Conservation (phyloP, 1,284 basidiomycete species). For the Ustilago bromivora region DNA sequence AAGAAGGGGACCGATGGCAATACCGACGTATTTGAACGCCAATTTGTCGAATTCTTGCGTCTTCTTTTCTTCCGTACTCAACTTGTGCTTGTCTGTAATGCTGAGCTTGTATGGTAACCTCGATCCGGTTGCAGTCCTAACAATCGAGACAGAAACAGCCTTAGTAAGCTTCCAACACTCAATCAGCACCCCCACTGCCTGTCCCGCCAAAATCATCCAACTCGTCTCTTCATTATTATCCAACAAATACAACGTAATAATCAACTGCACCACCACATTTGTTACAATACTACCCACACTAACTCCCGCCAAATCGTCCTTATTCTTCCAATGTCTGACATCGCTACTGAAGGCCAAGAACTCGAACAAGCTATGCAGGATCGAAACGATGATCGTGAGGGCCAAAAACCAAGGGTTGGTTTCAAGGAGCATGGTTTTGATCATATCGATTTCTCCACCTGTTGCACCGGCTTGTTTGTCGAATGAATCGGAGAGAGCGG, state of each 20-base stretch:
- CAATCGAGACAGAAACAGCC: conserved; percentile 83
- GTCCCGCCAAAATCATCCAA: conserved; percentile 93
- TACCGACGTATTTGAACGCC: conserved; percentile 90
- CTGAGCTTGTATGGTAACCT: conserved; percentile 82
- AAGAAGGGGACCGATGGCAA: conserved; percentile 84
- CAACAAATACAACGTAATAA: conserved; percentile 91
- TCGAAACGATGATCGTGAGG: conserved; percentile 79
- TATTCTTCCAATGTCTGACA: conserved; percentile 93
- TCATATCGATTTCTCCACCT: conserved; percentile 76
- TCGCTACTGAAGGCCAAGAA: conserved; percentile 74
- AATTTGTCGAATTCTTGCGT: conserved; percentile 93
- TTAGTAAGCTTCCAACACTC: conserved; percentile 92
- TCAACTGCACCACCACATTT: conserved; percentile 84
- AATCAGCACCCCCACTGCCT: conserved; percentile 81
- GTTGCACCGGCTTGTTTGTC: conserved; percentile 77
- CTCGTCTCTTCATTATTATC: conserved; percentile 94
- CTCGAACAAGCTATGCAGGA: conserved; percentile 83
- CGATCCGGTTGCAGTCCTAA: conserved; percentile 74
- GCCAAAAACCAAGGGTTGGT: conserved; percentile 91
- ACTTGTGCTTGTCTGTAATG: conserved; percentile 89
- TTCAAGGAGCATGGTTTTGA: conserved; percentile 72
- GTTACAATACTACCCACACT: conserved; percentile 79
- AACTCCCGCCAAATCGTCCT: conserved; percentile 76
- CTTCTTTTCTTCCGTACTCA: conserved; percentile 93
- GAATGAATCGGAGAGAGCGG: conserved; percentile 73